Evolutionary conservation across 352 stramenopile species (phyloP).

Genomic region (Blastocystis hominis): DNA sequence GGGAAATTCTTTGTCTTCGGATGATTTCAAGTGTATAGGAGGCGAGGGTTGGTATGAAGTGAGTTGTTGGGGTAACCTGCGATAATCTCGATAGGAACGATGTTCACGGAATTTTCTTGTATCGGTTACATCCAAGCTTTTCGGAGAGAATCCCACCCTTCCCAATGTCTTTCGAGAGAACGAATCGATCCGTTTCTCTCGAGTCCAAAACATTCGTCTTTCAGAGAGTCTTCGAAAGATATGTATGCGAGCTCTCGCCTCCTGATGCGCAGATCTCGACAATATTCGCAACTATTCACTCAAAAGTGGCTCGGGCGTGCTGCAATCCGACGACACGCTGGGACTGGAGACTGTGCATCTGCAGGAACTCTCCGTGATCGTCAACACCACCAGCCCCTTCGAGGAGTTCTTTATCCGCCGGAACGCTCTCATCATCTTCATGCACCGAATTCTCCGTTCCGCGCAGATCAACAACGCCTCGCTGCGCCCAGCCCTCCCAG

Average conservation of each 20-base stretch:
- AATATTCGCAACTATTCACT: slow-evolving; percentile 47
- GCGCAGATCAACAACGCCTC: slow-evolving; percentile 52
- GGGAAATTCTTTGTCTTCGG: not conserved
- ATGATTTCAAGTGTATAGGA: slow-evolving; percentile 44
- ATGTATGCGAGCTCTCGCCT: not conserved
- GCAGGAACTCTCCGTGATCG: slow-evolving; percentile 54
- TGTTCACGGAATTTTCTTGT: slow-evolving; percentile 57
- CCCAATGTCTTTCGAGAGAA: slow-evolving; percentile 42
- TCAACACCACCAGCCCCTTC: slow-evolving; percentile 54
- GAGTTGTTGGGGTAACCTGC: not conserved
- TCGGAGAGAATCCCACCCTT: slow-evolving; percentile 11
- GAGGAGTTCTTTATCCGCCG: slow-evolving; percentile 58
- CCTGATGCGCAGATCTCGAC: slow-evolving; percentile 15
- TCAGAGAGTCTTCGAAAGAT: slow-evolving; percentile 53
- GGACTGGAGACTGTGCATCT: slow-evolving; percentile 56
- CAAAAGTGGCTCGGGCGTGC: slow-evolving; percentile 31
- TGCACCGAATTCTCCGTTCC: slow-evolving; percentile 56
- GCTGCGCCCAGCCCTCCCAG: slow-evolving; percentile 32
- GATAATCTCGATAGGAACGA: slow-evolving; percentile 18
- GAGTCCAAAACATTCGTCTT: slow-evolving; percentile 53
- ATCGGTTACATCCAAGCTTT: slow-evolving; percentile 38
- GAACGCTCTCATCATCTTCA: slow-evolving; percentile 56
- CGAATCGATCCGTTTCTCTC: slow-evolving; percentile 56
- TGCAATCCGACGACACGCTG: slow-evolving; percentile 45
- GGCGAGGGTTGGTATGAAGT: slow-evolving; percentile 41